Conservation (phyloP, 176 grass and related monocot species). For the Alopecurus myosuroides region DNA sequence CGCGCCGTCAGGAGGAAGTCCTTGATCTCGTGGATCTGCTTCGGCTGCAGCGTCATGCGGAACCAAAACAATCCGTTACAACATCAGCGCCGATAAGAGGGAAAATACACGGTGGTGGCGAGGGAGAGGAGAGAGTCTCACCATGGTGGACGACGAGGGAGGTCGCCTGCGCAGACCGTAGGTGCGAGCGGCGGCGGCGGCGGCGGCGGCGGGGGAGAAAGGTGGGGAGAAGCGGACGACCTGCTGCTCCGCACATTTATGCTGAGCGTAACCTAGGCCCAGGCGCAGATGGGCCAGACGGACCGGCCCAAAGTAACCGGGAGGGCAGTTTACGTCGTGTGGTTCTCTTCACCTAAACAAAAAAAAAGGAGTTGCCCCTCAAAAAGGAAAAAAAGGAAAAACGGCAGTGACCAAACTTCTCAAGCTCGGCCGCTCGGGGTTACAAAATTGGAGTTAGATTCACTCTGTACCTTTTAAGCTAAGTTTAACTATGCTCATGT, state of each 20-base stretch:
- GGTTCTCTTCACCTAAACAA: no score
- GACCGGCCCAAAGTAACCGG: background rate
- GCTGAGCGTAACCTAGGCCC: background rate
- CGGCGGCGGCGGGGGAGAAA: background rate
- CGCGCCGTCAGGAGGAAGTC: constrained; percentile 81
- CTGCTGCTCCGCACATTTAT: background rate
- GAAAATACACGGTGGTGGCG: background rate
- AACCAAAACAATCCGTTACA: background rate
- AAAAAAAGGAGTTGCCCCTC: no score
- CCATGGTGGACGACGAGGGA: background rate
- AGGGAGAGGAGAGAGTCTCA: background rate
- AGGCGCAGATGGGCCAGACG: background rate
- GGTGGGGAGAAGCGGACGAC: background rate
- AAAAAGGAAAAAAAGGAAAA: no score
- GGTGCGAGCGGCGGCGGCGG: background rate
- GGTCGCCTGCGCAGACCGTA: background rate
- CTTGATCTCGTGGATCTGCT: constrained; percentile 93
- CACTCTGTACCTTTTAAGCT: no score
- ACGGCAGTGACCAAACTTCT: no score
- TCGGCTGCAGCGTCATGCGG: constrained; percentile 23
- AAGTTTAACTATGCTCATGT: no score
- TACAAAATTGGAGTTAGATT: no score
- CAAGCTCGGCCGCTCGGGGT: no score
- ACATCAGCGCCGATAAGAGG: no score
- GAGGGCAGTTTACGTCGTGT: no score